Conservation (phyloP, 2,329 filamentous ascomycete species). For the Fusarium siculi region DNA sequence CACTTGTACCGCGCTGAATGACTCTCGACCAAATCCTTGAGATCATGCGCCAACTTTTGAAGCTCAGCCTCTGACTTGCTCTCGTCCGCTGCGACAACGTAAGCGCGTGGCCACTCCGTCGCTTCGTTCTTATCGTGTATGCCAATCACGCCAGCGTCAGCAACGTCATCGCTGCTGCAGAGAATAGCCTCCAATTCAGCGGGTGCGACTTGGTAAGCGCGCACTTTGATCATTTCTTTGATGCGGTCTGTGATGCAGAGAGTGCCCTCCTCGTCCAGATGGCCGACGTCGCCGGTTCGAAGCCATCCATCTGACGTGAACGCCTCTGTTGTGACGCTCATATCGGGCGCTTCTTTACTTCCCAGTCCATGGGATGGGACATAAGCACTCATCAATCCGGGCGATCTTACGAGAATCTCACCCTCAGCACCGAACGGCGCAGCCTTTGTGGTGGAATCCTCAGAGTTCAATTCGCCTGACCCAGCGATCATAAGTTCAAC, state of each 20-base stretch:
- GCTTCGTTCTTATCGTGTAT: conserved; percentile 64
- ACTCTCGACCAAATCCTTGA: conserved; percentile 67
- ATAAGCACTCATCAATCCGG: conserved; percentile 75
- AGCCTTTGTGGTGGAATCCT: conserved; percentile 42
- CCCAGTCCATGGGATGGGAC: conserved; percentile 64
- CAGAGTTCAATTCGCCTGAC: conserved; percentile 50
- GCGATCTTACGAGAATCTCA: conserved; percentile 73
- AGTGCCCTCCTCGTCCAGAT: conserved; percentile 63
- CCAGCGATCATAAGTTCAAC: conserved; percentile 74
- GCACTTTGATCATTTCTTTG: conserved; percentile 75
- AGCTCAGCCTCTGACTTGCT: conserved; percentile 49
- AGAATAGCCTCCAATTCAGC: conserved; percentile 58
- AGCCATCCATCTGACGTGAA: conserved; percentile 71
- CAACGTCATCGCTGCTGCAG: conserved; percentile 57
- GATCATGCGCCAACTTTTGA: conserved; percentile 60
- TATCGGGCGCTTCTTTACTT: conserved; percentile 44
- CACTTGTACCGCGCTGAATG: conserved; percentile 73
- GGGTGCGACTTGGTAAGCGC: conserved; percentile 68
- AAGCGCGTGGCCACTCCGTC: conserved; percentile 72
- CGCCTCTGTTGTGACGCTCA: conserved; percentile 51
- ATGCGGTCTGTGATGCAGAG: conserved; percentile 77
- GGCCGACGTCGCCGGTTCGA: conserved; percentile 76
- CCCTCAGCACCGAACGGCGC: conserved; percentile 64
- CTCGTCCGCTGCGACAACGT: conserved; percentile 59
- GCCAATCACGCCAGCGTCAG: conserved; percentile 74